A percentile compares a stretch with the other conserved stretches of the same genome.
These are phyloP conservation scores for Neurospora crassa DNA, from an alignment of 2,329 filamentous ascomycete genomes.

Conservation along the genomic window DNA sequence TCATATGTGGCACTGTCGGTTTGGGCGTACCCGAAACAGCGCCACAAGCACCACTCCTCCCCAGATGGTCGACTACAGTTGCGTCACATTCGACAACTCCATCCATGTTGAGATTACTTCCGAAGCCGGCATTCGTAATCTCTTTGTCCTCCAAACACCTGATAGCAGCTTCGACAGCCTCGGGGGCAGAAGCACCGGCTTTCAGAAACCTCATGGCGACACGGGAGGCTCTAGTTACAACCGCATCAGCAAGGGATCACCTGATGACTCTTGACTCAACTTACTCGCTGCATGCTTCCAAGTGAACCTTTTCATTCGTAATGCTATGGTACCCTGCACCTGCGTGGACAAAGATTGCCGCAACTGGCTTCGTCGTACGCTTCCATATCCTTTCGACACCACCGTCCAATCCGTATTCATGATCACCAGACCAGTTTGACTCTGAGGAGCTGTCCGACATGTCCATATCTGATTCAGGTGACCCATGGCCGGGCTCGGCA, in stretches of 20 bases:
- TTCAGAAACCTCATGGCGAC: conserved; percentile 74
- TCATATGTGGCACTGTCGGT: background rate
- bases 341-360: conserved; percentile 87
- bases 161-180: conserved; percentile 85
- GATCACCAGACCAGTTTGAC: background rate
- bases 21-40: conserved; percentile 67
- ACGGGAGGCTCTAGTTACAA: conserved; percentile 59
- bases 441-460: background rate
- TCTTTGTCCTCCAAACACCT: conserved; percentile 84
- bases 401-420: conserved; percentile 9
- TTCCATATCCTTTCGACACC: conserved; percentile 13
- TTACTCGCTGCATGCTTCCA: conserved; percentile 82
- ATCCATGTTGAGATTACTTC: conserved; percentile 87
- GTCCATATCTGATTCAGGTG: background rate
- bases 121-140: conserved; percentile 93
- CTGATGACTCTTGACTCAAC: conserved; percentile 25
- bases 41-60: conserved; percentile 86
- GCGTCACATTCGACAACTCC: conserved; percentile 93
- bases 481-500: background rate
- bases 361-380: conserved; percentile 9
- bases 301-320: conserved; percentile 74
- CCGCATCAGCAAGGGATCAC: conserved; percentile 1
- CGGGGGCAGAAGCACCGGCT: conserved; percentile 68
- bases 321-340: conserved; percentile 89
- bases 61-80: conserved; percentile 81